Evolutionary conservation across 129 eudicot genomes (phyloP), one percentile per base, ranked within the genome.

Genomic region (Artemisia annua): DNA sequence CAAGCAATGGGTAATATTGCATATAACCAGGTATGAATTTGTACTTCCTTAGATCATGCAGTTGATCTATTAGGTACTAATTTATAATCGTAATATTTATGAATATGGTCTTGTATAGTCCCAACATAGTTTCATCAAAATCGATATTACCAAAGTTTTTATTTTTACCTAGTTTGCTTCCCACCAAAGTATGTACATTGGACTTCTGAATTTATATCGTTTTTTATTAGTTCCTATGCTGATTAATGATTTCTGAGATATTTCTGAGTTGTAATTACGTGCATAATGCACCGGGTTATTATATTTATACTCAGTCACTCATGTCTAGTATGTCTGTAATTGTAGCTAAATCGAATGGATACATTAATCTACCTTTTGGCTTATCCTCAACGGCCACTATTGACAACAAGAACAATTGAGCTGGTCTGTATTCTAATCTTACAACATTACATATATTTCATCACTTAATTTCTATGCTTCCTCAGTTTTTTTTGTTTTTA

Each of bases 1-100:
- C 99, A 95, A 88, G 99, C 99, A 35, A 95, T 95, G 99, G 99
- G 99, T 22, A 91, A 95, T 71, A 95, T 95, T 75, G 99, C 99
- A 11, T 86, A 95, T 80, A 95, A 95, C 74, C 96, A 95, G 96
- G 98, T 81, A 82, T 69, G 83, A 43, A 24, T 10, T 11, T 57
- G 56, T 14, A 39, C 55, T 52, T 63, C 50, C 48, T 16, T n/a
- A 3, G 11, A 4, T 35, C 13, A 32, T 70, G 32, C 51, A 35
- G 19, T 55, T 54, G 62, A 52, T 39, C 46, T 35, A 8, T 39
- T 39, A 35, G 43, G 43, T 35, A 35, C 43, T 35, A 35, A 7
- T 35, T 6, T 35, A 35, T 39, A 39, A 32, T 32, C 7, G 7
- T 32, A 32, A 39, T 39, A 11, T 11, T 39, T 39, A 39, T 39